Evolutionary conservation across 2,329 filamentous ascomycete genomes (phyloP).

Genomic region (Aspergillus melleus): DNA sequence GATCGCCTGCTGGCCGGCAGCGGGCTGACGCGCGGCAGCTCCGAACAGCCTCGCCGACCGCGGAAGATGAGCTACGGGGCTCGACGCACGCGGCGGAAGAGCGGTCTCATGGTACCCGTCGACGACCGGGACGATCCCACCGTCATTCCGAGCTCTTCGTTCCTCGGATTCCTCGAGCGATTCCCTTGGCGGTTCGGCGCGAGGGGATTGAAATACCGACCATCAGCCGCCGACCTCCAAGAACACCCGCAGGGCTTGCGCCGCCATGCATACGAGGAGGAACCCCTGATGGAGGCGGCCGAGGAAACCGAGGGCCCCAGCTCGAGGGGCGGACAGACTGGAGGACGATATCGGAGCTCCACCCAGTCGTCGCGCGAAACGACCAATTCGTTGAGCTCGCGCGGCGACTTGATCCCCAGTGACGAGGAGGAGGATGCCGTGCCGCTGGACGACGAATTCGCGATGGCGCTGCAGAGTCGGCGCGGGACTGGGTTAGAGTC

Average conservation of each 20-base stretch:
- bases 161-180: conserved; percentile 79
- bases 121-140: conserved; percentile 69
- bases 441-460: conserved; percentile 90
- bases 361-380: conserved; percentile 80
- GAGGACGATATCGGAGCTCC: conserved; percentile 65
- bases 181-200: conserved; percentile 84
- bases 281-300: conserved; percentile 69
- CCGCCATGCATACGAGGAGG: conserved; percentile 56
- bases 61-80: conserved; percentile 89
- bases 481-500: conserved; percentile 58
- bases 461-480: conserved; percentile 70
- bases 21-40: conserved; percentile 40
- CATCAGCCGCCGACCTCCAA: conserved; percentile 84
- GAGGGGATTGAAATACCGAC: conserved; percentile 77
- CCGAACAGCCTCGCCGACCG: conserved; percentile 69
- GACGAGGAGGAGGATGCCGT: conserved; percentile 92
- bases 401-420: conserved; percentile 88
- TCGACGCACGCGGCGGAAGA: conserved; percentile 61
- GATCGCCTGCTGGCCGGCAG: conserved; percentile 77
- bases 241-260: conserved; percentile 70
- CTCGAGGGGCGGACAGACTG: conserved; percentile 14
- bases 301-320: conserved; percentile 45
- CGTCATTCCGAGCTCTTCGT: conserved; percentile 83
- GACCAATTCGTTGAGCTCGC: conserved; percentile 79
- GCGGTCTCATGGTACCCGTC: conserved; percentile 45